These are phyloP conservation scores for Davidsoniella australis DNA, from an alignment of 2,329 filamentous ascomycete species.

Conservation along the genomic window DNA sequence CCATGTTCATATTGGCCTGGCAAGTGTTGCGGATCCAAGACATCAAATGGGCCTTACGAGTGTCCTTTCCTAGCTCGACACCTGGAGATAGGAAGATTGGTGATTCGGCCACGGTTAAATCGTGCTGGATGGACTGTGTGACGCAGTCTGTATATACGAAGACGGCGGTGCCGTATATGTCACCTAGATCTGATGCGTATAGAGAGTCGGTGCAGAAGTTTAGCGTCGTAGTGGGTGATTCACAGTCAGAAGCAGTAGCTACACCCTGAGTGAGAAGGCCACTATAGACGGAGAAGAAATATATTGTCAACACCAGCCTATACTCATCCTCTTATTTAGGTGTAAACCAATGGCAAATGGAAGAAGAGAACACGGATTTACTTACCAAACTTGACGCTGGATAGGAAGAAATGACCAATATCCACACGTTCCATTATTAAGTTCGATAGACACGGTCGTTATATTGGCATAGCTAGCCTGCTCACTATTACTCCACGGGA, in stretches of 20 bases:
- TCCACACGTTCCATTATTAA: constrained; percentile 6
- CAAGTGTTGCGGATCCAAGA: constrained; percentile 8
- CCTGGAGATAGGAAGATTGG: constrained; percentile 1
- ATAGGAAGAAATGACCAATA: constrained; percentile 10
- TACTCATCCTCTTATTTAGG: background rate
- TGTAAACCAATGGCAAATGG: too few relatives aligned
- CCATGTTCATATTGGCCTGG: constrained; percentile 4
- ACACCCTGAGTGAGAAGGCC: constrained; percentile 3
- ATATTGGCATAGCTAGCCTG: constrained; percentile 1
- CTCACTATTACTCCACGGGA: constrained; percentile 7
- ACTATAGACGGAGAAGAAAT: background rate
- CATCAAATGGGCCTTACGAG: constrained; percentile 4
- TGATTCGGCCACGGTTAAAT: background rate
- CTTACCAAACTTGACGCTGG: constrained; percentile 8
- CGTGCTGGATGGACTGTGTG: constrained; percentile 2
- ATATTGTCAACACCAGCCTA: background rate
- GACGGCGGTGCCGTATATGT: constrained; percentile 1
- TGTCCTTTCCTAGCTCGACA: constrained; percentile 10
- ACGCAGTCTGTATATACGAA: constrained; percentile 9
- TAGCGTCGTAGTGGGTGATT: background rate
- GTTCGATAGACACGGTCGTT: background rate
- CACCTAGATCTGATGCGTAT: constrained; percentile 1
- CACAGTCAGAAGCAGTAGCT: background rate
- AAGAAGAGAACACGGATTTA: background rate
- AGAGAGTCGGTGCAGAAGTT: constrained; percentile 8